These are phyloP conservation scores for Mucuna pruriens DNA, from an alignment of 306 rosid species.

Conservation along the genomic window DNA sequence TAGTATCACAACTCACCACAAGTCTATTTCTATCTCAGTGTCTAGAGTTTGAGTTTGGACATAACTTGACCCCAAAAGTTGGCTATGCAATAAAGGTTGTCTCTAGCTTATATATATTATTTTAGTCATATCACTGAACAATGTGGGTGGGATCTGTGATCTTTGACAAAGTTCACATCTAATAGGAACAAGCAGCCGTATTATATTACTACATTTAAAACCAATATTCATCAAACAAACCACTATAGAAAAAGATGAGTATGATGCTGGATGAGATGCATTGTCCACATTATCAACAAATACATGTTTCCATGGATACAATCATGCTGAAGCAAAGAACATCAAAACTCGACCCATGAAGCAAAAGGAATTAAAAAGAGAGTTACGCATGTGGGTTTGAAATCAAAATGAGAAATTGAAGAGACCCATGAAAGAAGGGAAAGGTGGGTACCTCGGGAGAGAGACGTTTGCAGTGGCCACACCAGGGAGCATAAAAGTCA, in stretches of 20 bases:
- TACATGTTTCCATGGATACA: neutral
- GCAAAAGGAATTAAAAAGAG: neutral
- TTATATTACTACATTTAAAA: neutral
- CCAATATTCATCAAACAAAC: neutral
- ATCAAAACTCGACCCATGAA: constrained; percentile 5
- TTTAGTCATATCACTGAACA: too few species aligned
- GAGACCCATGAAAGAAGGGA: constrained; percentile 3
- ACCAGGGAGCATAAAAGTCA: constrained; percentile 98
- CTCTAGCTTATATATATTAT: too few species aligned
- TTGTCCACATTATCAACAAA: neutral
- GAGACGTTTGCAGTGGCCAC: constrained; percentile 99
- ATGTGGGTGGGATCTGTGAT: too few species aligned
- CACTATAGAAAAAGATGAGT: constrained; percentile 3
- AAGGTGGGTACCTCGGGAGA: constrained; percentile 71
- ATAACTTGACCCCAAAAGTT: too few species aligned
- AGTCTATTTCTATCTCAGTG: neutral
- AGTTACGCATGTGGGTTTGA: neutral
- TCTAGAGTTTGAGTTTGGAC: too few species aligned
- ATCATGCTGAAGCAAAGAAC: too few species aligned
- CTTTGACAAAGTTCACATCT: constrained; percentile 1
- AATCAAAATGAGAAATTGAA: neutral
- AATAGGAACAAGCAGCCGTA: neutral
- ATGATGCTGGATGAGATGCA: constrained; percentile 4
- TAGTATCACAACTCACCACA: neutral
- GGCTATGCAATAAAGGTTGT: too few species aligned